phyloP scores from a whole-genome alignment of 1,284 basidiomycete species.

The Ceratobasidium sp. region DNA sequence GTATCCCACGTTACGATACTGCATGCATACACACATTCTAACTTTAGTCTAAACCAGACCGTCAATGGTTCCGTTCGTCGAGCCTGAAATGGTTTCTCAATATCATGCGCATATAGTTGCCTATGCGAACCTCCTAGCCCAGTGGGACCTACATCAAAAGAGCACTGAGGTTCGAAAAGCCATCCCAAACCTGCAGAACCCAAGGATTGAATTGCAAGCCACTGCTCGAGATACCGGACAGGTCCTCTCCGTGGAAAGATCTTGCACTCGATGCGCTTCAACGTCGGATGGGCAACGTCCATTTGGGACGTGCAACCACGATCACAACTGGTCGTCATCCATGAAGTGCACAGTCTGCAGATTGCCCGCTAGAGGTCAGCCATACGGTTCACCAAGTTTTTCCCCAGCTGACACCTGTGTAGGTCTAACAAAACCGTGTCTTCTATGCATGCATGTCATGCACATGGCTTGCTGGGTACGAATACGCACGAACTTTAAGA shows the following conservation, averaged over 20 bases:
- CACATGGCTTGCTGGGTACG: conserved; percentile 47
- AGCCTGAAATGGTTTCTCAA: conserved; percentile 15
- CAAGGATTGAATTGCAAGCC: conserved; percentile 15
- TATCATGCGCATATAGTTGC: conserved; percentile 46
- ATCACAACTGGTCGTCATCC: conserved; percentile 37
- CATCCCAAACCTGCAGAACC: conserved; percentile 35
- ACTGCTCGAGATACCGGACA: conserved; percentile 32
- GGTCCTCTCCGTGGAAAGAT: conserved; percentile 3
- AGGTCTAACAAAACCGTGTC: conserved; percentile 46
- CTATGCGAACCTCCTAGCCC: conserved; percentile 46
- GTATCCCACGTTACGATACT: background rate
- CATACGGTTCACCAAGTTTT: background rate
- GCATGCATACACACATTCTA: background rate
- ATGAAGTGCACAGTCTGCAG: conserved; percentile 47
- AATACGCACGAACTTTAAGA: conserved; percentile 24
- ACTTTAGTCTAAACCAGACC: conserved; percentile 2
- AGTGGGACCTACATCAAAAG: conserved; percentile 42
- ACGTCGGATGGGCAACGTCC: conserved; percentile 33
- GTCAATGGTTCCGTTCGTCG: conserved; percentile 42
- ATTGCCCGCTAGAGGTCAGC: conserved; percentile 45
- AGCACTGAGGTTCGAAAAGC: conserved; percentile 42
- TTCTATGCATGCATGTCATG: conserved; percentile 47
- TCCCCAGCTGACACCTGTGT: background rate
- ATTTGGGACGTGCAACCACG: conserved; percentile 22
- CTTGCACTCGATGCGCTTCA: conserved; percentile 15